Base-by-base conservation (phyloP, 2,329 filamentous ascomycete genomes). In the Cercospora sp. region DNA sequence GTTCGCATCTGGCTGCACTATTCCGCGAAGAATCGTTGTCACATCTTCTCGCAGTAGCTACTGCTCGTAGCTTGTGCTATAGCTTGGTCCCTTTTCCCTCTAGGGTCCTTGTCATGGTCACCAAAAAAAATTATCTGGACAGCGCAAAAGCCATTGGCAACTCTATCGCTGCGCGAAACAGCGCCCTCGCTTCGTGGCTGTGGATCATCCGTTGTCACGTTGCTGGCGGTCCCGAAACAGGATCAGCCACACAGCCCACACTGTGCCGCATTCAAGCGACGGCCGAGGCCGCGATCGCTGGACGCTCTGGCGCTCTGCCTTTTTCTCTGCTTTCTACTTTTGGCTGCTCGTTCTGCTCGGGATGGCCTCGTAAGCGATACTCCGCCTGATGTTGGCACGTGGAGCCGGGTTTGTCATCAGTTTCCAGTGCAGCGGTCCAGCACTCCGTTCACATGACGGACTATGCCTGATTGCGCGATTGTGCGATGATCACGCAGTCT, bases 361-460 rank as follows among this genome's bases (percentile, higher is more conserved):
- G 26, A n/a, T 34, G 26, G 26, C 26, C 53, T 58, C 53, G 53
- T 26, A 58, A 58, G 26, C 53, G 24, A 57, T 28, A 10, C 10
- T 34, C 49, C 62, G 49, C 18, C 62, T 58, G 34, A 64, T 63
- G 49, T 63, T 64, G 49, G 61, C 61, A 63, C 49, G 62, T 64
- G 62, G 49, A 63, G 61, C 16, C 24, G n/a, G 13, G 26, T 58
- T 32, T 30, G 53, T 58, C 26, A 53, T 53, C 49, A 43, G 37
- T 43, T 43, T 28, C 26, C 49, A 53, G 18, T 53, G 21, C 49
- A 26, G 26, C 26, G 21, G 21, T 53, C 49, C 26, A 28, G 49
- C 21, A 53, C 28, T 28, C 28, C 24, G 24, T 18, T 34, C 60
- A 63, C 40, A 49, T 45, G 59, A 61, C 40, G 59, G 58, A 28